Base-by-base conservation (phyloP, 441 rosid species). In the Raphanus hybrid region DNA sequence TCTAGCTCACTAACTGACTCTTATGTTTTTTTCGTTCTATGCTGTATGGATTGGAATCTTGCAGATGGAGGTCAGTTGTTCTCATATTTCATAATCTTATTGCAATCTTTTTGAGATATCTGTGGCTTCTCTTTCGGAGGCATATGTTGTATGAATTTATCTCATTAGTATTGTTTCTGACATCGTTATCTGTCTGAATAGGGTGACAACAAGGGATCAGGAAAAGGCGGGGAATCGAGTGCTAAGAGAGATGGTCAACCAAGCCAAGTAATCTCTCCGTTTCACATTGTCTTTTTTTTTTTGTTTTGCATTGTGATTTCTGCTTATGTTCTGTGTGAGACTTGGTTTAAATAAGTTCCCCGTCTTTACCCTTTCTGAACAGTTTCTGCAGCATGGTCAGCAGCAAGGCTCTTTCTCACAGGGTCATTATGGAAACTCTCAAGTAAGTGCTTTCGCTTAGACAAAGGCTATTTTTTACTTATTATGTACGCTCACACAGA, bases 31-130 rank as follows among this genome's bases (percentile, higher is more conserved):
- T 48, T 48, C 18, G n/a, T 6, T 35, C 57, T 8, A 54, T 23
- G 26, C 26, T 2, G 2, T 72, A 54, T 68, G 70, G 54, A 73
- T 73, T 68, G 74, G 80, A 29, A 78, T 37, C 27, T 11, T 78
- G 83, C 88, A 93, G 96, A 88, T 90, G 94, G 98, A 93, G 98
- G 97, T 93, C 71, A 74, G 82, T 60, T 57, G 43, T 65, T 26
- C 43, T 71, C 20, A 41, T 27, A 16, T 29, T 8, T 37, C 26
- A 23, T 23, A 23, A 23, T 23, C 26, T 23, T 23, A 23, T 23
- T 23, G 26, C 26, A 23, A 23, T 23, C 26, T 23, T 23, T 23
- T 23, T 23, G 26, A 23, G 26, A 23, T 23, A 23, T 23, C 2
- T 23, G 26, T 23, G 26, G 39, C 26, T 60, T 41, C 11, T 48